Conservation (phyloP, 352 stramenopile genomes). For the Pythium aphanidermatum region DNA sequence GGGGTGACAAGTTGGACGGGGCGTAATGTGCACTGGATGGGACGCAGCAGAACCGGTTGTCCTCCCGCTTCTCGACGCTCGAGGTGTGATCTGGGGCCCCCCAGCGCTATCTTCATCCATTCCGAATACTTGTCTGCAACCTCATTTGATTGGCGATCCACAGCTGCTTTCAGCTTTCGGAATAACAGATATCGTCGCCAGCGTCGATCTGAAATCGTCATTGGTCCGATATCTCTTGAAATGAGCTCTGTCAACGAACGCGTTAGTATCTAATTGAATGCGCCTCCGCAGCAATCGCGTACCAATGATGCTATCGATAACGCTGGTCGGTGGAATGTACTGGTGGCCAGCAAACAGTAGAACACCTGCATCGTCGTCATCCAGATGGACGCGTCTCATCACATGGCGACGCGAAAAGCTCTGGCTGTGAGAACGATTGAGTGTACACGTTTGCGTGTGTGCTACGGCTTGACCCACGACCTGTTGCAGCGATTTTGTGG, state of each 20-base stretch:
- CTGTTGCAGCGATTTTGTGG: no score
- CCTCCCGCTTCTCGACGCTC: conserved; percentile 11
- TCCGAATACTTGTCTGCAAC: conserved; percentile 48
- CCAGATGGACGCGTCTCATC: conserved; percentile 21
- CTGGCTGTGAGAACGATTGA: not conserved
- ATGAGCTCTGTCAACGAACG: no score
- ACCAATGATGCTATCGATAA: conserved; percentile 58
- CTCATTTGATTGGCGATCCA: conserved; percentile 27
- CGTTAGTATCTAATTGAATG: no score
- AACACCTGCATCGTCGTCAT: conserved; percentile 62
- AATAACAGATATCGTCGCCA: conserved; percentile 52
- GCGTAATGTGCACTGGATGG: conserved; percentile 56
- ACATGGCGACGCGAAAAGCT: conserved; percentile 1
- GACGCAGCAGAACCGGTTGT: conserved; percentile 42
- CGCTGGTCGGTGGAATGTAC: conserved; percentile 34
- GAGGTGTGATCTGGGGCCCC: conserved; percentile 16
- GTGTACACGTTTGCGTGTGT: not conserved
- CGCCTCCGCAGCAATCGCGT: no score
- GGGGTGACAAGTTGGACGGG: conserved; percentile 31
- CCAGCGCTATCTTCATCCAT: conserved; percentile 81
- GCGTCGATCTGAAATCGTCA: conserved; percentile 19
- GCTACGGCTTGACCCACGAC: no score
- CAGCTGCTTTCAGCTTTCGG: conserved; percentile 35
- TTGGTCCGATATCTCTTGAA: conserved; percentile 27
- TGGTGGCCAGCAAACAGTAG: conserved; percentile 60